Base-by-base conservation (phyloP, 768 basidiomycete species). In the Tulasnella sp. region DNA sequence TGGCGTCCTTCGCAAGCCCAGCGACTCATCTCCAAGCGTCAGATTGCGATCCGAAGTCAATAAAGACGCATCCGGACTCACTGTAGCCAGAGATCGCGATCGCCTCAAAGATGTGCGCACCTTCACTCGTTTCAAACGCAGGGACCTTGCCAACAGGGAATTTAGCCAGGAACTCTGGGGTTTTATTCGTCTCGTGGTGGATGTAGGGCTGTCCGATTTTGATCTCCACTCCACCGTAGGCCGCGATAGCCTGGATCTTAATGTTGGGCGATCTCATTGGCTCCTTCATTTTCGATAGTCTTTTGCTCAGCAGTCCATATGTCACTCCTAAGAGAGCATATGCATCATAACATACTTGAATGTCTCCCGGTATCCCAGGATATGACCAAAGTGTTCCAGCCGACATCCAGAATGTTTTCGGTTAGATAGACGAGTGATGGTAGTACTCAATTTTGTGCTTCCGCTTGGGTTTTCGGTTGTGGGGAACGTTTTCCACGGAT, bases 61-160 rank as follows among this genome's bases (percentile, higher is more conserved):
- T 19, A 27, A 46, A 22, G 52, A 50, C 27, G n/a, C n/a, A n/a
- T n/a, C n/a, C n/a, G n/a, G n/a, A 84, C 92, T 81, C 73, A 97
- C 94, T 66, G 73, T 94, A 92, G 60, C 82, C 83, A 48, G 90
- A 86, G 71, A 98, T 91, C 49, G 91, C 81, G 57, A 73, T 68
- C 57, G 80, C 76, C 76, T 94, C 94, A 65, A 81, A 80, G 60
- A 96, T 74, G 67, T 75, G 78, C 77, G 90, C 80, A 57, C 91
- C 91, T 70, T 90, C 81, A 12, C 74, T 71, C 46, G 78, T 75
- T 70, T 92, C 89, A 54, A 85, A 78, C 38, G 85, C 84, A 24
- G 96, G 94, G 65, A 94, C 80, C 76, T 91, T 90, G 59, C 87
- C 85, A 85, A 42, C 12, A 24, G 61, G 61, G 45, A 62, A 62